Base-by-base conservation (phyloP, 345 rosid genomes). In the Conringia planisiliqua region DNA sequence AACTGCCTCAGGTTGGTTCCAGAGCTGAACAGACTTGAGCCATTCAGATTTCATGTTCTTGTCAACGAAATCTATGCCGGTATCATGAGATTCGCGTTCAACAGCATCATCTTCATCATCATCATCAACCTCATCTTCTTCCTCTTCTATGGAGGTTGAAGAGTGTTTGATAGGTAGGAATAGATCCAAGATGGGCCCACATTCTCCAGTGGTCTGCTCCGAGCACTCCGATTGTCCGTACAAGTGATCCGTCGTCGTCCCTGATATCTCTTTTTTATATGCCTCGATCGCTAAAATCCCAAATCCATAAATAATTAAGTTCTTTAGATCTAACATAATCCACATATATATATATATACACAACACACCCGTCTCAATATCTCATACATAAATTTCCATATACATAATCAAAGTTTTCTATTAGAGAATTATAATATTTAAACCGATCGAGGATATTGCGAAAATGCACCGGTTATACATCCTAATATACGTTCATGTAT, bases 11-110 rank as follows among this genome's bases (percentile, higher is more conserved):
- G 77, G 89, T 50, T 85, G 93, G 71, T 90, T 90, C 97, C 97
- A 95, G 22, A 95, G 81, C 82, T 88, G 97, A 33, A 89, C 99
- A 83, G 97, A 91, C 84, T 88, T 88, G 73, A 95, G 99, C 99
- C 98, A 94, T 27, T 94, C 97, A 8, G 97, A 88, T 81, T 94
- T 91, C 84, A 76, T 86, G 71, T 94, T 91, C 82, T 73, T 86
- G 67, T 77, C 76, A 14, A 22, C 32, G 3, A 48, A 72, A 46
- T 66, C 79, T 5, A 76, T 71, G 44, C 68, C 20, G 8, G 36
- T 61, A 29, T 46, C 68, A 64, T 72, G 39, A 65, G 89, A 86
- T 71, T 82, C 84, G 2, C 79, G 78, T 16, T 88, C 90, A 27
- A 63, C 51, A 26, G 56, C 52, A 11, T 58, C 50, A 11, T 54